Percentiles rank a stretch among this genome's conserved stretches.
phyloP scores from a whole-genome alignment of 352 stramenopile species.

The Phytophthora quininea region DNA sequence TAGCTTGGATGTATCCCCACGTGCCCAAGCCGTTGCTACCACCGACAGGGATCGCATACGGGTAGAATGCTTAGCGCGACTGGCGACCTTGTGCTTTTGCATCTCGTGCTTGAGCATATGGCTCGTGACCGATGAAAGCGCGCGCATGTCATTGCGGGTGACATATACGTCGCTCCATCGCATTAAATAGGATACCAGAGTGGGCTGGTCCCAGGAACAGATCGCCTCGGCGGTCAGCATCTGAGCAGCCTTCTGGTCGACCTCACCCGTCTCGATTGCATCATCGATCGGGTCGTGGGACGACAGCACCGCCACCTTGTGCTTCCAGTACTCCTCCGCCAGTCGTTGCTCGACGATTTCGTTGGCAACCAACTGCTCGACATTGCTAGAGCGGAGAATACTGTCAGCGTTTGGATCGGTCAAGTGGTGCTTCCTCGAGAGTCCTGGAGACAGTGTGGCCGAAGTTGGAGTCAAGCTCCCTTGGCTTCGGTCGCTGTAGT shows the following conservation, averaged over 20 bases:
- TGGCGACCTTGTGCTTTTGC: slow-evolving; percentile 16
- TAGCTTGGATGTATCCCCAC: slow-evolving; percentile 93
- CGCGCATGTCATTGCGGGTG: slow-evolving; percentile 40
- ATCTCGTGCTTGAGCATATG: slow-evolving; percentile 44
- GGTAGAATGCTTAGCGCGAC: background rate
- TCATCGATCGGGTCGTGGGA: slow-evolving; percentile 18
- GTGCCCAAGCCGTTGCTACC: slow-evolving; percentile 93
- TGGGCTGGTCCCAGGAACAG: slow-evolving; percentile 40
- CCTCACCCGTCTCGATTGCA: slow-evolving; percentile 3
- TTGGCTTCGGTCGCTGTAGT: slow-evolving; percentile 65
- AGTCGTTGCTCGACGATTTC: slow-evolving; percentile 37
- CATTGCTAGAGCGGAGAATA: background rate
- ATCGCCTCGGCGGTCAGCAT: slow-evolving; percentile 34
- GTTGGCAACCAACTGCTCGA: slow-evolving; percentile 23
- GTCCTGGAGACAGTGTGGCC: slow-evolving; percentile 8
- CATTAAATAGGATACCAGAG: slow-evolving; percentile 38
- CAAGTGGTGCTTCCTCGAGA: background rate
- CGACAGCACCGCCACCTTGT: slow-evolving; percentile 36
- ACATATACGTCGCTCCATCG: slow-evolving; percentile 56
- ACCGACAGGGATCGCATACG: slow-evolving; percentile 83
- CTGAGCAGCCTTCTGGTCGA: slow-evolving; percentile 5
- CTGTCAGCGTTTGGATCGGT: no score
- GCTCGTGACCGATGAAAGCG: slow-evolving; percentile 39
- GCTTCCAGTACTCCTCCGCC: slow-evolving; percentile 51
- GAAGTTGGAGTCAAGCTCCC: slow-evolving; percentile 24